Evolutionary conservation across 2,329 filamentous ascomycete genomes (phyloP).

Genomic region (Calonectria montana): DNA sequence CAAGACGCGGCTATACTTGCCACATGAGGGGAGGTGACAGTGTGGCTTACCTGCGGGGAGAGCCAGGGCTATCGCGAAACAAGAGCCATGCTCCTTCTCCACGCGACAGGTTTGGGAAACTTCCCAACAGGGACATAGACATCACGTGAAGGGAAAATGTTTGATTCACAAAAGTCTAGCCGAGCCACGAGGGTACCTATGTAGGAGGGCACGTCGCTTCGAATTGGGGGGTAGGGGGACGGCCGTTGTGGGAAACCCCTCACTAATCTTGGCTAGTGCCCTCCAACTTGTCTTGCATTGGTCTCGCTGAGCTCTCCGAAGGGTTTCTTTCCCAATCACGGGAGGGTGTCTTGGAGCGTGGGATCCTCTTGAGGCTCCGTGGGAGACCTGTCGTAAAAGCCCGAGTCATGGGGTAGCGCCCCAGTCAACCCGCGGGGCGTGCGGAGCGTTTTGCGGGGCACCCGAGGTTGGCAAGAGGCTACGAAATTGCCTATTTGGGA

Average conservation of each 20-base stretch:
- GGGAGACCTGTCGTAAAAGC: background rate
- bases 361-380: background rate
- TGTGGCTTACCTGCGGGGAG: background rate
- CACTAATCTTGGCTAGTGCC: background rate
- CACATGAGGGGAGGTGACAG: background rate
- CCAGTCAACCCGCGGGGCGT: background rate
- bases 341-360: background rate
- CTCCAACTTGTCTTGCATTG: background rate
- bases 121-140: background rate
- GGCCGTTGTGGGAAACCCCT: background rate
- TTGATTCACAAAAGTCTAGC: background rate
- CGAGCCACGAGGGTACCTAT: background rate
- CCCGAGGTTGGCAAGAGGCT: slow-evolving; percentile 13
- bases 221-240: background rate
- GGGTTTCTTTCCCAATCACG: slow-evolving; percentile 15
- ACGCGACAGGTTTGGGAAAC: background rate
- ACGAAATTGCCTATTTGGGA: slow-evolving; percentile 13
- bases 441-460: background rate
- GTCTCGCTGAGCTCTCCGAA: slow-evolving; percentile 17
- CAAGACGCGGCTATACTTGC: background rate
- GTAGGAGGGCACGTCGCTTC: background rate
- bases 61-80: background rate
- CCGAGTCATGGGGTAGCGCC: slow-evolving; percentile 13
- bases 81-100: background rate
- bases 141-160: background rate